Conservation (phyloP, 2,329 filamentous ascomycete species). For the Bertia moriformis region DNA sequence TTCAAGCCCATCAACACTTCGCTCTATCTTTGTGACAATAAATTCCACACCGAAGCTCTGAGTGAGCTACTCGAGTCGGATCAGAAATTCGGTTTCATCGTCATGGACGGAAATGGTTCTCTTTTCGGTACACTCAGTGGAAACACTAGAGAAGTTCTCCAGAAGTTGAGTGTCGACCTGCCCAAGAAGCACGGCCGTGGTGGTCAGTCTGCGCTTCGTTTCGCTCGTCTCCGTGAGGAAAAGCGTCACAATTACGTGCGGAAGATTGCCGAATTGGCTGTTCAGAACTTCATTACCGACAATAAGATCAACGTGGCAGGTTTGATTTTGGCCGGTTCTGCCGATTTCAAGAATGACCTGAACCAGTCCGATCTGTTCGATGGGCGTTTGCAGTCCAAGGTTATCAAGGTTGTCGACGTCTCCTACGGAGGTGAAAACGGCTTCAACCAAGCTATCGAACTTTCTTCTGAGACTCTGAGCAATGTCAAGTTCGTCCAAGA, state of each 20-base stretch:
- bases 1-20: constrained; percentile 99
- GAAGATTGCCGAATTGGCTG: constrained; percentile 92
- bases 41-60: constrained; percentile 95
- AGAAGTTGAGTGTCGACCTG: constrained; percentile 75
- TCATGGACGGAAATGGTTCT: constrained; percentile 98
- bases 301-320: constrained; percentile 98
- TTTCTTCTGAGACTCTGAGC: constrained; percentile 85
- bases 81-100: constrained; percentile 98
- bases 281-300: constrained; percentile 96
- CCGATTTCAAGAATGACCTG: constrained; percentile 98
- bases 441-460: constrained; percentile 97
- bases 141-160: constrained; percentile 89
- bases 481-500: constrained; percentile 99
- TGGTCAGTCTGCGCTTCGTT: constrained; percentile 98
- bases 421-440: constrained; percentile 98
- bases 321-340: constrained; percentile 86
- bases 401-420: constrained; percentile 98
- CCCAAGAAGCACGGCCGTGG: constrained; percentile 99
- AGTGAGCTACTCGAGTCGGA: constrained; percentile 96
- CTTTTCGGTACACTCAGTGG: constrained; percentile 93
- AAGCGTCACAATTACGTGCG: constrained; percentile 99
- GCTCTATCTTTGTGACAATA: constrained; percentile 98
- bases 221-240: constrained; percentile 96
- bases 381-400: constrained; percentile 75
- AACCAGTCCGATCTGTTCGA: constrained; percentile 98